A percentile compares a stretch with the other conserved stretches of the same genome.
Evolutionary conservation across 2,329 filamentous ascomycete species (phyloP).

Genomic region (Microdochium bolleyi): DNA sequence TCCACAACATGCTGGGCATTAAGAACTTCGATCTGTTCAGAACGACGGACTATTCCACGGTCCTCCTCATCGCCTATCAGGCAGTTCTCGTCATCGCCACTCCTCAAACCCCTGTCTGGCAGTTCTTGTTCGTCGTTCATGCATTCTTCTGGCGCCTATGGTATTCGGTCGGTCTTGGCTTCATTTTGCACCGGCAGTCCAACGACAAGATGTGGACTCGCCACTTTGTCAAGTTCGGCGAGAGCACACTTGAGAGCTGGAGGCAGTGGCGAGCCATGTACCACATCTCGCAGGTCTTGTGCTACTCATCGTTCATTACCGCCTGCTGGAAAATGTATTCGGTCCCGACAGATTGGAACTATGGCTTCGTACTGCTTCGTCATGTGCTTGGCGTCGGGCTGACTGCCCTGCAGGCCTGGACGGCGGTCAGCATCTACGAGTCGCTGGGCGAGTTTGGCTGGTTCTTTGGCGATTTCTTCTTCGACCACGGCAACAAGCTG

Average conservation of each 20-base stretch:
- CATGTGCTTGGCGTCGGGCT: constrained; percentile 78
- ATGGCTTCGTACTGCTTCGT: constrained; percentile 76
- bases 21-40: constrained; percentile 84
- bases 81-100: constrained; percentile 66
- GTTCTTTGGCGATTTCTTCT: constrained; percentile 99
- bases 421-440: constrained; percentile 85
- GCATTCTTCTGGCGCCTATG: constrained; percentile 80
- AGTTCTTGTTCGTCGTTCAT: constrained; percentile 72
- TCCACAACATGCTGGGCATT: constrained; percentile 78
- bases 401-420: constrained; percentile 87
- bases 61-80: constrained; percentile 71
- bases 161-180: constrained; percentile 83
- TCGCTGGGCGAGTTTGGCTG: constrained; percentile 96
- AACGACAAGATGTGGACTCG: constrained; percentile 90
- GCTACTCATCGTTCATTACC: constrained; percentile 79
- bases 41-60: constrained; percentile 72
- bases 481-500: constrained; percentile 77
- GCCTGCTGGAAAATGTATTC: constrained; percentile 96
- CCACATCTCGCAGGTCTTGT: constrained; percentile 85
- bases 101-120: constrained; percentile 67
- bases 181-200: constrained; percentile 79
- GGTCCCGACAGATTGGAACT: constrained; percentile 77
- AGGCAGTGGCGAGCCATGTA: constrained; percentile 96
- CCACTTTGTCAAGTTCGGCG: constrained; percentile 95
- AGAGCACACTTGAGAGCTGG: constrained; percentile 87